Evolutionary conservation across 495 filamentous ascomycete species (phyloP).

Genomic region (Hypoxylon perforatum): DNA sequence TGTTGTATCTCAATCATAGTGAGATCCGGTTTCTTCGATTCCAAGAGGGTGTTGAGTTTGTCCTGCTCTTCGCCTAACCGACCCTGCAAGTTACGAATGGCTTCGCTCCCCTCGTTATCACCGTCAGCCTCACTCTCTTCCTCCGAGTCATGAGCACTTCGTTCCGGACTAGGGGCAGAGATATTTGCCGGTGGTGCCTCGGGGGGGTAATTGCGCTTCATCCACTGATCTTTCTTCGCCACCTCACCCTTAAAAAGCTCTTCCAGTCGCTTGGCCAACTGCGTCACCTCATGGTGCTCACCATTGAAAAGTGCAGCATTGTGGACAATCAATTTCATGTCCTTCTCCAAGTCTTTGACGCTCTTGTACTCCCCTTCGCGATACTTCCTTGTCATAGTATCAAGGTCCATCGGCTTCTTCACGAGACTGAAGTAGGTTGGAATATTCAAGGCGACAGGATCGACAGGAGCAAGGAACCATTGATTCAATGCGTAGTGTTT

Average conservation of each 20-base stretch:
- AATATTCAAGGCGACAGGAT: constrained; percentile 94
- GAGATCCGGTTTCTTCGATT: constrained; percentile 74
- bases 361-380: constrained; percentile 83
- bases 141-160: constrained; percentile 69
- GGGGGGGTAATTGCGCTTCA: constrained; percentile 75
- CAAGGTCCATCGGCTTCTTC: constrained; percentile 95
- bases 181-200: constrained; percentile 58
- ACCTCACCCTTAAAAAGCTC: constrained; percentile 78
- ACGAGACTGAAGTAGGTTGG: constrained; percentile 92
- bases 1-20: constrained; percentile 67
- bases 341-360: constrained; percentile 84
- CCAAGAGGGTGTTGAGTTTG: constrained; percentile 74
- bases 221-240: constrained; percentile 77
- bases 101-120: constrained; percentile 45
- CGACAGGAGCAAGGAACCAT: constrained; percentile 84
- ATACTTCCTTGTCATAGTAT: constrained; percentile 79
- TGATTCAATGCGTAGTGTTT: constrained; percentile 72
- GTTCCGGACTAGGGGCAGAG: constrained; percentile 59
- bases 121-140: constrained; percentile 54
- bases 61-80: constrained; percentile 66
- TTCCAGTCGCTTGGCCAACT: constrained; percentile 75
- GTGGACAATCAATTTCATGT: constrained; percentile 83
- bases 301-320: constrained; percentile 96
- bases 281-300: constrained; percentile 74
- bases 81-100: constrained; percentile 41